Percentiles rank a stretch among this genome's conserved stretches.
phyloP scores from a whole-genome alignment of 208 protist species.

The Acanthamoeba lenticulata region DNA sequence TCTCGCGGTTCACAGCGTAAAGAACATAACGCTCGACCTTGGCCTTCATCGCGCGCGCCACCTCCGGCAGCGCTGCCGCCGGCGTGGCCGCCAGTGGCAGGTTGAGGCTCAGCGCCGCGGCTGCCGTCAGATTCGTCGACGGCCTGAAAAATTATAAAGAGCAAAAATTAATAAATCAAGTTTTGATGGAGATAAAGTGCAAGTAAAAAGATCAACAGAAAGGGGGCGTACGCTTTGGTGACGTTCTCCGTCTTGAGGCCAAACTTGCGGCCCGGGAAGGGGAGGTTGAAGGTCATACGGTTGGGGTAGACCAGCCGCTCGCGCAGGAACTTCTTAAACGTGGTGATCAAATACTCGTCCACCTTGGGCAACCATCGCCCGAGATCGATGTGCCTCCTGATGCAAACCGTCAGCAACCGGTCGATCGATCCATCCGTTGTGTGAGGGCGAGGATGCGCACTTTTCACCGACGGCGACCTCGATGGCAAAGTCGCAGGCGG shows the following conservation, averaged over 20 bases:
- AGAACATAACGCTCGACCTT: neutral
- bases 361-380: neutral
- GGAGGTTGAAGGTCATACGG: slow-evolving; percentile 21
- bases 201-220: no score
- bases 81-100: neutral
- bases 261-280: slow-evolving; percentile 26
- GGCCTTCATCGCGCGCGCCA: neutral
- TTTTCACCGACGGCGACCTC: neutral
- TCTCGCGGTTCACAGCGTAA: neutral
- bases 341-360: slow-evolving; percentile 22
- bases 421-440: neutral
- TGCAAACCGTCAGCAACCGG: neutral
- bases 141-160: neutral
- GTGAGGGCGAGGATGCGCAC: neutral
- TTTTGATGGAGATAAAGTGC: no score
- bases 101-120: neutral
- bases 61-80: neutral
- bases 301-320: slow-evolving; percentile 13
- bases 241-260: slow-evolving; percentile 36
- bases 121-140: neutral
- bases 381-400: neutral
- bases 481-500: neutral
- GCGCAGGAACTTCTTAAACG: slow-evolving; percentile 4
- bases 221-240: neutral
- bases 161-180: neutral